Base-by-base conservation (phyloP, 2,329 filamentous ascomycete genomes). In the Plectosphaerella plurivora region DNA sequence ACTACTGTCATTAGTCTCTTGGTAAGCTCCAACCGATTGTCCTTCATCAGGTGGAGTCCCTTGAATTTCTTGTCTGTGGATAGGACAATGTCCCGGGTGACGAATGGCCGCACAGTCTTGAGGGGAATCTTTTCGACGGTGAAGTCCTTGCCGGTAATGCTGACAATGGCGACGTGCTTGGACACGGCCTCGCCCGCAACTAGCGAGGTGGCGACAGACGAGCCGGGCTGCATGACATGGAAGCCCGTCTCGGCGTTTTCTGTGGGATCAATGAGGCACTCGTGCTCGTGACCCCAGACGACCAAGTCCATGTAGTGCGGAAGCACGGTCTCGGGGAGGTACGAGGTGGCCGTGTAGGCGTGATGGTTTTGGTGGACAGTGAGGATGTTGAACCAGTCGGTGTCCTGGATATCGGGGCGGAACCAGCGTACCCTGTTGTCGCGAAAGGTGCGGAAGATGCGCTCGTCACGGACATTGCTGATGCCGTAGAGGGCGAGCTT, bases 211-310 rank as follows among this genome's bases (percentile, higher is more conserved):
- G 93, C 94, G 1, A 99, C 88, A 0, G 94, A 97, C 0, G 94
- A 99, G 0, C 94, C 94, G 1, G 94, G 94, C 63, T 99, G 94
- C 83, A 99, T 97, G 57, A 99, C 93, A 60, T 94, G 85, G 61
- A 99, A 99, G 1, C 87, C 88, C 47, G 87, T 96, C 63, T 96
- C 91, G 0, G 88, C 83, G 61, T 97, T 99, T 46, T 84, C 77
- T 1, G 76, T 74, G 0, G 94, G 94, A 45, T 96, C 86, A 57
- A 99, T 96, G 8, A 93, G 68, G 64, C 94, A 99, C 68, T 99
- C 93, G 65, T 99, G 94, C 69, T 99, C 94, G 63, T 99, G 94
- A 3, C 94, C 94, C 94, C 94, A 99, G 49, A 99, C 81, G 0
- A 99, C 84, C 5, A 99, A 77, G 64, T 99, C 88, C 57, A 99